A percentile compares a stretch with the other conserved stretches of the same genome.
phyloP scores from a whole-genome alignment of 2,329 filamentous ascomycete species.

The Celoporthe dispersa region DNA sequence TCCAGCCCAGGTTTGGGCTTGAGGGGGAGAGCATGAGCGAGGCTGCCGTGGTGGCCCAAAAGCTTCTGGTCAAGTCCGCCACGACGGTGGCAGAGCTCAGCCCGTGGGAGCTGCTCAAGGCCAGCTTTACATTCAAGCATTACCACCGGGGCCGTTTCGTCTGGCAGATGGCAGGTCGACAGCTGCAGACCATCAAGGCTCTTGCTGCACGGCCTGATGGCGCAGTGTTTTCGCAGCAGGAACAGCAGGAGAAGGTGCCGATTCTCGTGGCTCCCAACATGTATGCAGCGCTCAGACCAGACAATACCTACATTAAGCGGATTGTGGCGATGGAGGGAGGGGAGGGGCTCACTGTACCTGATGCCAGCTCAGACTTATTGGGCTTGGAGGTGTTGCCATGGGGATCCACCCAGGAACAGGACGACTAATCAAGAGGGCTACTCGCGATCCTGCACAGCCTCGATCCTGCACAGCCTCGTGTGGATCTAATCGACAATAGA shows the following conservation, averaged over 20 bases:
- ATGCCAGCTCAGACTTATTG: not conserved
- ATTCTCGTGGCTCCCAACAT: constrained; percentile 43
- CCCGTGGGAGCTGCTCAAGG: constrained; percentile 56
- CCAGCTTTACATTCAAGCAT: constrained; percentile 51
- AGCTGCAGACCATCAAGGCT: constrained; percentile 55
- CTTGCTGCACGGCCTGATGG: constrained; percentile 25
- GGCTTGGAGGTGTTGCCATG: not conserved
- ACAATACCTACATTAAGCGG: constrained; percentile 37
- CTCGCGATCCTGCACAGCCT: not conserved
- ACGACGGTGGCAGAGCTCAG: constrained; percentile 38
- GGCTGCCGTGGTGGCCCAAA: not conserved
- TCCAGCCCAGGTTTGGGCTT: constrained; percentile 42
- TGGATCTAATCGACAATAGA: not conserved
- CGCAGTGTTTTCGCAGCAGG: constrained; percentile 2
- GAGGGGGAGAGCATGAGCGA: not conserved
- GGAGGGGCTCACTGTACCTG: not conserved
- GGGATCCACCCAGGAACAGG: not conserved
- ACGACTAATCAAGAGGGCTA: not conserved
- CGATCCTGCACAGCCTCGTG: not conserved
- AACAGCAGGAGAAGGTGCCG: constrained; percentile 20
- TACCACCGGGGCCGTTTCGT: constrained; percentile 42
- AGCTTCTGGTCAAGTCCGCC: constrained; percentile 31
- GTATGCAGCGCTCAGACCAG: constrained; percentile 44
- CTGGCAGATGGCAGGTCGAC: constrained; percentile 55
- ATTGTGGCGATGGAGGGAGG: constrained; percentile 30